Evolutionary conservation across 1,284 basidiomycete genomes (phyloP).

Genomic region (Amylostereum chailletii): DNA sequence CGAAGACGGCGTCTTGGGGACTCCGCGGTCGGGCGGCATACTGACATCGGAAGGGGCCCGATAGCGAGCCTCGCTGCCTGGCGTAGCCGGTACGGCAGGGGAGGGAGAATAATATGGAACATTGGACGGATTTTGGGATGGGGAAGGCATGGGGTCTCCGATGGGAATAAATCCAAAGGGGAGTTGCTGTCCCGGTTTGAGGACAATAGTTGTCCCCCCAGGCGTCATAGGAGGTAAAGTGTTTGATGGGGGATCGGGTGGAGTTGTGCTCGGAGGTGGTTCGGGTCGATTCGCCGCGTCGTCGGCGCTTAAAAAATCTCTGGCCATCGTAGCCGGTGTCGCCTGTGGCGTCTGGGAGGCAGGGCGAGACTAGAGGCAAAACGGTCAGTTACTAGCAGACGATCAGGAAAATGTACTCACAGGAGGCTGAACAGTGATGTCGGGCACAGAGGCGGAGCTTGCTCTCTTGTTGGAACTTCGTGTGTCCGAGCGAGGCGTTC

Average conservation of each 20-base stretch:
- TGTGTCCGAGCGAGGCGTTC: slow-evolving; percentile 5
- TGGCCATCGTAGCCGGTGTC: slow-evolving; percentile 6
- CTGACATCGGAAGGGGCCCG: slow-evolving; percentile 6
- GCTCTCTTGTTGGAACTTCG: slow-evolving; percentile 8
- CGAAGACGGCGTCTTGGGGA: slow-evolving; percentile 5
- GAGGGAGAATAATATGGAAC: too few species aligned
- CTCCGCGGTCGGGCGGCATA: not conserved
- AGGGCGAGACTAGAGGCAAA: slow-evolving; percentile 17
- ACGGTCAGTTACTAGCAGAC: not conserved
- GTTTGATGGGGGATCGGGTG: not conserved
- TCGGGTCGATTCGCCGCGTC: slow-evolving; percentile 13
- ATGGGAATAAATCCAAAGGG: not conserved
- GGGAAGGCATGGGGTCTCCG: slow-evolving; percentile 1
- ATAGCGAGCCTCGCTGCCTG: not conserved
- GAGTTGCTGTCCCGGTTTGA: not conserved
- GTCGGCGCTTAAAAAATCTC: slow-evolving; percentile 16
- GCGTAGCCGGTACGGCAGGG: too few species aligned
- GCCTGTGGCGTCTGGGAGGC: slow-evolving; percentile 14
- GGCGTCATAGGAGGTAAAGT: not conserved
- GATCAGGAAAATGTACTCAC: slow-evolving; percentile 11
- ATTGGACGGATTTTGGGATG: not conserved
- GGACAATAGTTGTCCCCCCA: not conserved
- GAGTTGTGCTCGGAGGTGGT: slow-evolving; percentile 9
- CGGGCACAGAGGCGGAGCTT: slow-evolving; percentile 10
- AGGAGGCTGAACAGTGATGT: slow-evolving; percentile 19